Percentiles rank a stretch among this genome's conserved stretches.
Conservation (phyloP, 345 rosid genomes). For the Clausena lansium region DNA sequence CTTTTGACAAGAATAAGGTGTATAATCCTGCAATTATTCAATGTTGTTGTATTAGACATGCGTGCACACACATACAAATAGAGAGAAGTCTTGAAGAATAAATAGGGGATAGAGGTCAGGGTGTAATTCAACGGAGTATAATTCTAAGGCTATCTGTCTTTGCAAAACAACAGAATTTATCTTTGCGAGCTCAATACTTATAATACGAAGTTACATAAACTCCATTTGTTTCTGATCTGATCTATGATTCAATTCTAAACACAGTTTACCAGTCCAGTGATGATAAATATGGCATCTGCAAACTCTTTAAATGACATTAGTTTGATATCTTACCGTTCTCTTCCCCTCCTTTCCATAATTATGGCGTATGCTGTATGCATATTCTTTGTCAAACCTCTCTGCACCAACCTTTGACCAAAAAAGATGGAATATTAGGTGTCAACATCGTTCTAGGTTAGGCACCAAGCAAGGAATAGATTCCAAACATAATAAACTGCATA, state of each 20-base stretch:
- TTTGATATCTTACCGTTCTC: constrained; percentile 62
- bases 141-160: background rate
- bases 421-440: background rate
- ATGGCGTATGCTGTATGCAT: constrained; percentile 86
- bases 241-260: background rate
- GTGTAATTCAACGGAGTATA: background rate
- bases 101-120: background rate
- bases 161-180: background rate
- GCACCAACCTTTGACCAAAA: constrained; percentile 60
- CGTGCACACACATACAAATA: background rate
- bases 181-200: background rate
- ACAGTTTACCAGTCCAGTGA: background rate
- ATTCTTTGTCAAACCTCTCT: constrained; percentile 90
- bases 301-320: background rate
- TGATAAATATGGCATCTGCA: background rate
- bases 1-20: constrained; percentile 92
- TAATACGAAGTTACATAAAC: background rate
- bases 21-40: constrained; percentile 69
- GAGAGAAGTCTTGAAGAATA: background rate
- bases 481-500: background rate
- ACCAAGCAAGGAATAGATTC: constrained; percentile 1
- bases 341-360: constrained; percentile 95
- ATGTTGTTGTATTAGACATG: background rate
- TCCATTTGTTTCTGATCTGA: background rate
- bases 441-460: background rate